Evolutionary conservation across 2,329 filamentous ascomycete species (phyloP), one percentile per base, ranked within the genome.

Genomic region (Keithomyces neogunnii): DNA sequence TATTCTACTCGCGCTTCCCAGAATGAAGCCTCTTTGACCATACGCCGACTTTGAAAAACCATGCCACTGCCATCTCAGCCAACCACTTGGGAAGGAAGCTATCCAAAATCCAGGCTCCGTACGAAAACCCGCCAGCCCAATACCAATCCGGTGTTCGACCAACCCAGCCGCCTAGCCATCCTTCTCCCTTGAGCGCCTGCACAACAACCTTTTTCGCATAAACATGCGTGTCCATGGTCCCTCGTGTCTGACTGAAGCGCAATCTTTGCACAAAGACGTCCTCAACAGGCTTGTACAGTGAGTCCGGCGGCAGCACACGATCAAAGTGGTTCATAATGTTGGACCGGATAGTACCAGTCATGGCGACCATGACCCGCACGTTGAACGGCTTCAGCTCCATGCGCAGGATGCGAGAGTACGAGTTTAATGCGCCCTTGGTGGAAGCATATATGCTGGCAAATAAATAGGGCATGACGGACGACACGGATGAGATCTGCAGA

Each of bases 351-450:
- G 76, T 78, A 29, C 78, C 78, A 0, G 76, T 74, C 67, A 80
- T 73, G 59, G 73, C 73, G 19, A 79, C 72, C 72, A 80, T 80
- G 62, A 81, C 78, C 55, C 78, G 73, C 8, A 81, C 77, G 57
- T 70, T 69, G 45, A 80, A 75, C 1, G 77, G 78, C 44, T 69
- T 68, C 40, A 82, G 68, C 57, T 82, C 78, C 47, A 76, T 63
- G 29, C 78, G 75, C 32, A 81, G 65, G 0, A 71, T 73, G 52
- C 77, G 76, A 45, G 75, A 78, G 66, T 78, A 81, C 3, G 70
- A 66, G 51, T 71, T 70, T 36, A 81, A 65, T 48, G 78, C 78
- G 48, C 71, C 76, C 69, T 81, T 82, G 59, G 69, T 72, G n/a
- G 77, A 76, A 55, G 72, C 73, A 67, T 81, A 81, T 53, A 74